Conservation (phyloP, 352 stramenopile species). For the Elongisporangium anandrum region DNA sequence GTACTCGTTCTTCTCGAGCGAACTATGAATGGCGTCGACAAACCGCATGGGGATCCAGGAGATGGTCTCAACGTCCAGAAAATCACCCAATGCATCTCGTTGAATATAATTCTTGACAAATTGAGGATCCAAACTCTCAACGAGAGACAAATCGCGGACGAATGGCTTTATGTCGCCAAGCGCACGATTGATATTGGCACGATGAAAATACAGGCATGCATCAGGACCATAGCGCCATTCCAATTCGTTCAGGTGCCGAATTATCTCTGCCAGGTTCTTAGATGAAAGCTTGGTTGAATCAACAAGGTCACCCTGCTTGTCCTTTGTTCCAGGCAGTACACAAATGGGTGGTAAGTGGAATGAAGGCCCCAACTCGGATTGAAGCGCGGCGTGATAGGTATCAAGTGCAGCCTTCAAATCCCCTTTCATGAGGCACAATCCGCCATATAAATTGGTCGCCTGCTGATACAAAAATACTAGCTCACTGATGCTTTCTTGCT, state of each 20-base stretch:
- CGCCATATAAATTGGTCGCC: constrained; percentile 39
- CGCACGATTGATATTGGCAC: constrained; percentile 40
- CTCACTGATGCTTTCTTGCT: constrained; percentile 7
- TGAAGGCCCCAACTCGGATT: neutral
- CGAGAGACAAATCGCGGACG: constrained; percentile 39
- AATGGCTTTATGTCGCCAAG: constrained; percentile 38
- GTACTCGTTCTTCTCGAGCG: constrained; percentile 36
- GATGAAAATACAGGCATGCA: constrained; percentile 55
- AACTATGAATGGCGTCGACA: constrained; percentile 29
- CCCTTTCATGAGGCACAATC: constrained; percentile 43
- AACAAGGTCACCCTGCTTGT: constrained; percentile 27
- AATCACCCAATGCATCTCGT: constrained; percentile 34
- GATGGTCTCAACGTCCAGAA: constrained; percentile 55
- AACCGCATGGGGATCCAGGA: constrained; percentile 47
- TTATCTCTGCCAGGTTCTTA: constrained; percentile 31
- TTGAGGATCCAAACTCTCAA: constrained; percentile 37
- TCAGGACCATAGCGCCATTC: constrained; percentile 55
- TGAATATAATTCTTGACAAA: constrained; percentile 40
- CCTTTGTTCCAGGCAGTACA: constrained; percentile 34
- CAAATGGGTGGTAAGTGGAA: constrained; percentile 42
- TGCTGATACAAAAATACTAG: constrained; percentile 31
- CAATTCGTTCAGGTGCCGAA: constrained; percentile 50
- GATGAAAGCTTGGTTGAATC: constrained; percentile 45
- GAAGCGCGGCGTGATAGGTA: constrained; percentile 17
- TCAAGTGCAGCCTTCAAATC: constrained; percentile 47